phyloP scores from a whole-genome alignment of 2,329 filamentous ascomycete species.

The Clathrospora elynae region DNA sequence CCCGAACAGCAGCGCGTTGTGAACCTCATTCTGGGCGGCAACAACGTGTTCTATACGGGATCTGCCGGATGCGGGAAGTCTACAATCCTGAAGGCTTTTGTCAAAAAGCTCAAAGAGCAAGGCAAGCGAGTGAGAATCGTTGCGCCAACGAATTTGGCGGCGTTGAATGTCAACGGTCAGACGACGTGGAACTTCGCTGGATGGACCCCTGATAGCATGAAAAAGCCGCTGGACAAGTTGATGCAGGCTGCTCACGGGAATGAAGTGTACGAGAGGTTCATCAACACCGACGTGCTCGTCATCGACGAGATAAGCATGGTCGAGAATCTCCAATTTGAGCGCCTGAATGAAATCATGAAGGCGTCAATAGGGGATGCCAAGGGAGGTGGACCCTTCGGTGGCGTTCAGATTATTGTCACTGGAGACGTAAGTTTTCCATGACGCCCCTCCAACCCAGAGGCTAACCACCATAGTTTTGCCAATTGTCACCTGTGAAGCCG shows the following conservation, averaged over 20 bases:
- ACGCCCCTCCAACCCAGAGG: constrained; percentile 30
- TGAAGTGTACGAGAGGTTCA: constrained; percentile 48
- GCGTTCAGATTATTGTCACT: constrained; percentile 61
- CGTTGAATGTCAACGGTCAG: constrained; percentile 60
- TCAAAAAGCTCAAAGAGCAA: constrained; percentile 43
- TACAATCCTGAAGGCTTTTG: constrained; percentile 59
- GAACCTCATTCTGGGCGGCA: constrained; percentile 56
- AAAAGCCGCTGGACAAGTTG: constrained; percentile 49
- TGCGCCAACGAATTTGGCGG: constrained; percentile 65
- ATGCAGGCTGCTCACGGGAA: constrained; percentile 41
- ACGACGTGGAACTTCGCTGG: constrained; percentile 64
- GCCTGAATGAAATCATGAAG: constrained; percentile 56
- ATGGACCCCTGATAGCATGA: constrained; percentile 58
- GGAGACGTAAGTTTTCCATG: constrained; percentile 52
- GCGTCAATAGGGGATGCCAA: constrained; percentile 29
- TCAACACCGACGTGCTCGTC: constrained; percentile 60
- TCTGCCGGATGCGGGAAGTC: constrained; percentile 67
- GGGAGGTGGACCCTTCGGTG: constrained; percentile 48
- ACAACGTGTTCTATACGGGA: constrained; percentile 68
- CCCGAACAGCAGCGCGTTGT: constrained; percentile 58
- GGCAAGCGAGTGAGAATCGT: constrained; percentile 56
- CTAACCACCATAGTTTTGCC: constrained; percentile 31
- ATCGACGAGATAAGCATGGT: constrained; percentile 73
- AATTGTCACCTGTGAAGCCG: constrained; percentile 62
- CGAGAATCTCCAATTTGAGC: constrained; percentile 60